A percentile compares a stretch with the other conserved stretches of the same genome.
These are phyloP conservation scores for Eucalyptus brandiana DNA, from an alignment of 345 rosid genomes.

Conservation along the genomic window DNA sequence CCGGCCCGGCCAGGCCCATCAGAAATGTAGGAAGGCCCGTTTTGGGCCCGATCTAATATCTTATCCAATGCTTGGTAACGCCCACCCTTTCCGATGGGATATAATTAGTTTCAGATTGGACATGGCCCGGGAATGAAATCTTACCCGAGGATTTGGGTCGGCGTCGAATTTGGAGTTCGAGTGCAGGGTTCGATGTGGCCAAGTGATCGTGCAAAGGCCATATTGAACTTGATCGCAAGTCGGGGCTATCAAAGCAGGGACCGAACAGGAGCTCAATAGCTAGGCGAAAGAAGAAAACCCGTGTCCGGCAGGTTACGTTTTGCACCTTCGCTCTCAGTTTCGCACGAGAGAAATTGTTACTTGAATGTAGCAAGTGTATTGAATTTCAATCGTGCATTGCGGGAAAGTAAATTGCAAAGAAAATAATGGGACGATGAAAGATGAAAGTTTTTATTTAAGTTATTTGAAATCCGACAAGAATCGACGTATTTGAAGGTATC, in stretches of 20 bases:
- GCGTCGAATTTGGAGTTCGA: not conserved
- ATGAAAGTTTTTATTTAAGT: not conserved
- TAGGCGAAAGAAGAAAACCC: not conserved
- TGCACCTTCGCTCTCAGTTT: not conserved
- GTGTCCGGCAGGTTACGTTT: not conserved
- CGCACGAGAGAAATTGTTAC: not conserved
- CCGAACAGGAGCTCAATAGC: not conserved
- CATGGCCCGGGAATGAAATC: not conserved
- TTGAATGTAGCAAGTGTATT: not conserved
- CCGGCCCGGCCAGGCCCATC: not conserved
- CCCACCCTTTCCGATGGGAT: not conserved
- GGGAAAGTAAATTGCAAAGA: not conserved
- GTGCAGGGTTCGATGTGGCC: not conserved
- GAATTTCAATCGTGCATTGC: not conserved
- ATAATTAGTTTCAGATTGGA: not conserved
- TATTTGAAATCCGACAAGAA: no score
- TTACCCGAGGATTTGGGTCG: not conserved
- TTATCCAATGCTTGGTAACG: not conserved
- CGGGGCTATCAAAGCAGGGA: not conserved
- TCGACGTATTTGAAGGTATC: not conserved
- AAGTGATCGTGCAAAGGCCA: not conserved
- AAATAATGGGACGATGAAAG: not conserved
- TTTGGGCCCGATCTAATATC: not conserved
- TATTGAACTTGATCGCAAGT: not conserved
- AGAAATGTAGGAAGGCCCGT: not conserved